Base-by-base conservation (phyloP, 2,329 filamentous ascomycete genomes). In the Rosellinia necatrix region DNA sequence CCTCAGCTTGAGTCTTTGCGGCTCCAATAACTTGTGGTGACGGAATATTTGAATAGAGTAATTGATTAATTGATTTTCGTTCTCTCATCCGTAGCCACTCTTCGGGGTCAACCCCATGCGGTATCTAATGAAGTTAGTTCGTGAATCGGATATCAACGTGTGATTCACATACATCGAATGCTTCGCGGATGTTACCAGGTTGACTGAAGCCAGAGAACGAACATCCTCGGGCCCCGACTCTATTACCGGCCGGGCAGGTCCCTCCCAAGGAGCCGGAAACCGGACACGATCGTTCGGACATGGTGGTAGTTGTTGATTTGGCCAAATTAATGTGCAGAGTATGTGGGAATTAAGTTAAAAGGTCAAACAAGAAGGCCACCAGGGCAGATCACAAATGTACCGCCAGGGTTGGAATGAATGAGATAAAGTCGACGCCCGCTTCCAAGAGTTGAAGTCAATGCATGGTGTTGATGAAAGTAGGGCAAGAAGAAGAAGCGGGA, bases 71-170 rank as follows among this genome's bases (percentile, higher is more conserved):
- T 3, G 72, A 69, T 49, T 76, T 78, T 21, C 75, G 72, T 62
- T 80, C 77, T 50, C 76, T 75, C 68, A 72, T 71, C 13, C 76
- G 73, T 9, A 80, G 68, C 75, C 77, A 80, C 42, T 79, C 75
- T 27, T 75, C 74, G 1, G 73, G 70, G 40, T 80, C 73, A 3
- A 78, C 71, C 0, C 76, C 77, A 25, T 70, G 67, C 1, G 78
- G 76, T 27, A 81, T 78, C 78, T 78, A 35, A 30, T 15, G 3
- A 12, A 47, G 34, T 65, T 59, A 64, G 58, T 52, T 22, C 19
- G n/a, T 49, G 29, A 10, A 19, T 34, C n/a, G 22, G 25, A 5
- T 44, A 7, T 2, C 10, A 7, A 19, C 12, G 25, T 13, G 19
- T 4, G 15, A 8, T 10, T 42, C 19, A 52, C 59, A 6, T 65